These are phyloP conservation scores for Powellomyces hirtus DNA, from an alignment of 192 early-diverging fungal genomes.

Conservation along the genomic window DNA sequence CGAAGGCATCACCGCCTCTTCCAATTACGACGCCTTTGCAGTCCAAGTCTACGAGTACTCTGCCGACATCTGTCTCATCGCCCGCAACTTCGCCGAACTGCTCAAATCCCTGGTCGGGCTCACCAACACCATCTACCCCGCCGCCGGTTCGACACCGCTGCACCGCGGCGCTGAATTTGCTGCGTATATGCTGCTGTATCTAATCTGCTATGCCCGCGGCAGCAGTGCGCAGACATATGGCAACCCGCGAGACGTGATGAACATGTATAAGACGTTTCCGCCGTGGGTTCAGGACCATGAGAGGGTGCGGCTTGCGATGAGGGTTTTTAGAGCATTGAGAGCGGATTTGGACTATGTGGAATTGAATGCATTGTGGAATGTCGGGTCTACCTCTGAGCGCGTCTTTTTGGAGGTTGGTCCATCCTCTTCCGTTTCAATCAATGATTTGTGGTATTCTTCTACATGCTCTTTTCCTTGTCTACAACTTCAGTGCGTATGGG, in stretches of 20 bases:
- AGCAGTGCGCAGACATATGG: background rate
- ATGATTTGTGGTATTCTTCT: background rate
- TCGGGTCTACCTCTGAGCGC: background rate
- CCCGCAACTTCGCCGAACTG: slow-evolving; percentile 38
- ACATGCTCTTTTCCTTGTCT: background rate
- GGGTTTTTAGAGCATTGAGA: slow-evolving; percentile 12
- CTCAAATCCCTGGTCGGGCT: slow-evolving; percentile 35
- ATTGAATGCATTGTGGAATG: slow-evolving; percentile 5
- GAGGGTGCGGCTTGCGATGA: slow-evolving; percentile 11
- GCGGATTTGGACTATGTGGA: slow-evolving; percentile 20
- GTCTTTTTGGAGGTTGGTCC: slow-evolving; percentile 11
- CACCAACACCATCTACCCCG: slow-evolving; percentile 27
- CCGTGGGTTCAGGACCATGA: background rate
- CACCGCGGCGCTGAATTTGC: slow-evolving; percentile 16
- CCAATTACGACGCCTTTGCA: slow-evolving; percentile 26
- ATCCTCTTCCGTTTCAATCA: background rate
- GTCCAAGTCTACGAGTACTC: slow-evolving; percentile 37
- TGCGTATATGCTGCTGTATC: slow-evolving; percentile 22
- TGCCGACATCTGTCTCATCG: slow-evolving; percentile 27
- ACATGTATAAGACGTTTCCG: slow-evolving; percentile 8
- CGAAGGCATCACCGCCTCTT: slow-evolving; percentile 30
- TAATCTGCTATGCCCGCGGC: slow-evolving; percentile 6
- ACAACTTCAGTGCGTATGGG: background rate
- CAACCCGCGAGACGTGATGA: slow-evolving; percentile 2
- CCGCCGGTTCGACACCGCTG: background rate